Percentiles rank a stretch among this genome's conserved stretches.
Evolutionary conservation across 2,329 filamentous ascomycete genomes (phyloP).

Genomic region (Colletotrichum incanum): DNA sequence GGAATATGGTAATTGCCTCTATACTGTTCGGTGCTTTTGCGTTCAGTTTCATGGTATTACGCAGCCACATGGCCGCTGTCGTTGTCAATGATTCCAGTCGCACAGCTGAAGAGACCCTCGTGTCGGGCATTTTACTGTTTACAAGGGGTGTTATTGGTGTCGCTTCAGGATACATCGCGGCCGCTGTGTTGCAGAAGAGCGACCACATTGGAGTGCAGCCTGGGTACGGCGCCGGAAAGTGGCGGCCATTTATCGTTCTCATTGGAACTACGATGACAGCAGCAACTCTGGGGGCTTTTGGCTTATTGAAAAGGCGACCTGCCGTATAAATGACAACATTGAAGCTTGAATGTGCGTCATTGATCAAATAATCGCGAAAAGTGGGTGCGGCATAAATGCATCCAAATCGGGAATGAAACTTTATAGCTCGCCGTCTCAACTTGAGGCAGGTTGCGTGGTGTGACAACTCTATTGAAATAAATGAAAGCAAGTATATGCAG

Average conservation of each 20-base stretch:
- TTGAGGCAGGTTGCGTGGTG: too few species aligned
- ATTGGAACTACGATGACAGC: conserved; percentile 7
- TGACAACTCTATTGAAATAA: too few species aligned
- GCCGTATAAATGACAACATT: background rate
- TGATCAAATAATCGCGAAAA: too few species aligned
- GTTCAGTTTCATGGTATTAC: conserved; percentile 27
- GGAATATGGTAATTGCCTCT: conserved; percentile 21
- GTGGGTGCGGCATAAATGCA: background rate
- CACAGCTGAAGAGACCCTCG: conserved; percentile 11
- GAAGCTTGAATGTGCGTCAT: background rate
- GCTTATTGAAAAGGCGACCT: background rate
- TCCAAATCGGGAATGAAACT: too few species aligned
- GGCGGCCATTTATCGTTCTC: conserved; percentile 21
- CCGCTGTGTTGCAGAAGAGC: conserved; percentile 17
- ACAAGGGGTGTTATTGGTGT: conserved; percentile 26
- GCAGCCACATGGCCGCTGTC: conserved; percentile 27
- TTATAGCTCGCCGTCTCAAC: too few species aligned
- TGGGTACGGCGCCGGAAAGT: conserved; percentile 19
- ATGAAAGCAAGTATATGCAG: too few species aligned
- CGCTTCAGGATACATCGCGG: conserved; percentile 25
- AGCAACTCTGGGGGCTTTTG: conserved; percentile 13
- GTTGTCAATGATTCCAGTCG: conserved; percentile 5
- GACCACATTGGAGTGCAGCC: conserved; percentile 18
- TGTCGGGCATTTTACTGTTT: conserved; percentile 11
- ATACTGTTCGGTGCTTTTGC: conserved; percentile 31